Conservation (phyloP, 331 rosid species). For the Acacia concinna region DNA sequence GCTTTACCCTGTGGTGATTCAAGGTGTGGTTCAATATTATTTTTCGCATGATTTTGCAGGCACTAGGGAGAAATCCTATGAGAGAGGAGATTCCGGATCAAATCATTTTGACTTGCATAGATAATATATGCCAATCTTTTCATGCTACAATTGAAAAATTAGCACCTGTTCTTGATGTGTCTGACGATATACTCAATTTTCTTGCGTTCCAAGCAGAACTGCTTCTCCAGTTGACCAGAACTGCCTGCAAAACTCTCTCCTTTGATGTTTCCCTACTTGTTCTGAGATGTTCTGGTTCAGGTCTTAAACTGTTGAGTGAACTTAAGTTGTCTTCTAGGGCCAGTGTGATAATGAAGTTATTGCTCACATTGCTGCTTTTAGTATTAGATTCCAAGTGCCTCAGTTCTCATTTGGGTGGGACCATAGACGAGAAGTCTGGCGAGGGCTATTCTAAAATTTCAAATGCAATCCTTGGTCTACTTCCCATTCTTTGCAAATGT, state of each 20-base stretch:
- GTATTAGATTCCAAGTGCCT: conserved; percentile 59
- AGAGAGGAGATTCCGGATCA: conserved; percentile 49
- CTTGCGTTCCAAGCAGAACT: conserved; percentile 71
- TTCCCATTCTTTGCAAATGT: conserved; percentile 81
- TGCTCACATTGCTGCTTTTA: conserved; percentile 73
- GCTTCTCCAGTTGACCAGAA: conserved; percentile 60
- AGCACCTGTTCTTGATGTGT: conserved; percentile 52
- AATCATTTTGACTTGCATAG: conserved; percentile 55
- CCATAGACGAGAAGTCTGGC: conserved; percentile 38
- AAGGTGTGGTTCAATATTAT: conserved; percentile 24
- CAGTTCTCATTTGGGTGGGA: conserved; percentile 41
- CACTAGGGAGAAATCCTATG: conserved; percentile 37
- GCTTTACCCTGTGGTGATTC: conserved; percentile 3
- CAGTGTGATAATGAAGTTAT: conserved; percentile 50
- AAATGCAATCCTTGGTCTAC: conserved; percentile 61
- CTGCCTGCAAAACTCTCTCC: conserved; percentile 51
- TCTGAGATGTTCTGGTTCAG: conserved; percentile 65
- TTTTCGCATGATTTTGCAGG: conserved; percentile 52
- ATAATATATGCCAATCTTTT: conserved; percentile 63
- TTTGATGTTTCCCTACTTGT: conserved; percentile 50
- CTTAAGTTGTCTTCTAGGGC: conserved; percentile 53
- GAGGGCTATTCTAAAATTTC: conserved; percentile 67
- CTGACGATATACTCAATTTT: conserved; percentile 60
- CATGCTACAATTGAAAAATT: conserved; percentile 57
- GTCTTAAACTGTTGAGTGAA: conserved; percentile 65